These are phyloP conservation scores for Dactylellina leptospora DNA, from an alignment of 2,329 filamentous ascomycete genomes.

Conservation along the genomic window DNA sequence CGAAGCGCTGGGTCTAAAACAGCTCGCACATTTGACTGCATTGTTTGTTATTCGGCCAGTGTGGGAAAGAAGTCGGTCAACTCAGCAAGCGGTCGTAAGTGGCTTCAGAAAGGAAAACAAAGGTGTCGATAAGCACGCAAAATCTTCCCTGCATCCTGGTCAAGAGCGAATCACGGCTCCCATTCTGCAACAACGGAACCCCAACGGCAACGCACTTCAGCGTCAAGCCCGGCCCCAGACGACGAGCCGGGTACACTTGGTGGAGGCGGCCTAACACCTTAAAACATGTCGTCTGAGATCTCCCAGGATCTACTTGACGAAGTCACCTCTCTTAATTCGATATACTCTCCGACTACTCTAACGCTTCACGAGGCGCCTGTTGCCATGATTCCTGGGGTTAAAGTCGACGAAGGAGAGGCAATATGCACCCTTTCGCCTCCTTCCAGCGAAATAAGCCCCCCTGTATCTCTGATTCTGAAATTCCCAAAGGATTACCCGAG, in stretches of 20 bases:
- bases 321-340: slow-evolving; percentile 82
- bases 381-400: not conserved
- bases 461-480: slow-evolving; percentile 67
- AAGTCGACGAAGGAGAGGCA: slow-evolving; percentile 55
- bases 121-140: slow-evolving; percentile 33
- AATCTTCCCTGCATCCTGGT: slow-evolving; percentile 18
- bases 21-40: slow-evolving; percentile 12
- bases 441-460: slow-evolving; percentile 66
- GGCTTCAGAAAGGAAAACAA: too few relatives aligned
- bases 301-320: slow-evolving; percentile 71
- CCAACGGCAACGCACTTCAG: slow-evolving; percentile 10
- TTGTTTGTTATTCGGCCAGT: slow-evolving; percentile 1
- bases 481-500: slow-evolving; percentile 81
- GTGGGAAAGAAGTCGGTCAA: slow-evolving; percentile 5
- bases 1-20: slow-evolving; percentile 49
- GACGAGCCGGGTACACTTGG: not conserved
- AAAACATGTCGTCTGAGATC: slow-evolving; percentile 18
- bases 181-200: slow-evolving; percentile 35
- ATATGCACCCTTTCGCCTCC: slow-evolving; percentile 74
- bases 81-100: too few relatives aligned
- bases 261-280: too few relatives aligned
- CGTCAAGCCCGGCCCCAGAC: too few relatives aligned
- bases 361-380: slow-evolving; percentile 59
- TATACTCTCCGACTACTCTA: slow-evolving; percentile 66
- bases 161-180: slow-evolving; percentile 45